Conservation (phyloP, 2,329 filamentous ascomycete species). For the Aurifilum marmelostoma region DNA sequence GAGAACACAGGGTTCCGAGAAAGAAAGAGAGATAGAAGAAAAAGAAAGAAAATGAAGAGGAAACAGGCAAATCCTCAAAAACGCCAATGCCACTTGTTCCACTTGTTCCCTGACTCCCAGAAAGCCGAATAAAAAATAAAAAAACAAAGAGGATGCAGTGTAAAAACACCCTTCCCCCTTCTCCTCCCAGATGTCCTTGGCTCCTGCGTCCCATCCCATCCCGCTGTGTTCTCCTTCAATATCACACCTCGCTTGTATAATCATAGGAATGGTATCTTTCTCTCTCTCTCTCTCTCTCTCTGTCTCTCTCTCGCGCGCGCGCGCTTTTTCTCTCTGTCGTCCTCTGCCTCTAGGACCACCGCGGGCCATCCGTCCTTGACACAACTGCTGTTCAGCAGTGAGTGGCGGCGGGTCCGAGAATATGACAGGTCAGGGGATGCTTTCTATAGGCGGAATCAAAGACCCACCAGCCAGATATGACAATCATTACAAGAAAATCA, state of each 20-base stretch:
- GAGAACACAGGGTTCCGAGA: not conserved
- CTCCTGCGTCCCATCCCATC: constrained; percentile 2
- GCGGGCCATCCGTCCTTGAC: not conserved
- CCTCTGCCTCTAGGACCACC: not conserved
- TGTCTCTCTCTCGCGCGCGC: not conserved
- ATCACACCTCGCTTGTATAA: constrained; percentile 7
- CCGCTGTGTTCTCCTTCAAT: constrained; percentile 2
- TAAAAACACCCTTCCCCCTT: not conserved
- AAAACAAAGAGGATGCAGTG: too few relatives aligned
- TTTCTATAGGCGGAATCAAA: too few relatives aligned
- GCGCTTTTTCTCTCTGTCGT: not conserved
- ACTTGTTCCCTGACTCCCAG: constrained; percentile 22
- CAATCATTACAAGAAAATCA: too few relatives aligned
- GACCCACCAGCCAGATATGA: too few relatives aligned
- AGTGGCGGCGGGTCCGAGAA: constrained; percentile 4
- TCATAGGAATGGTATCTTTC: constrained; percentile 11
- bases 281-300: not conserved
- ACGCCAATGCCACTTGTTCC: constrained; percentile 19
- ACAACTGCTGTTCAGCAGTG: constrained; percentile 2
- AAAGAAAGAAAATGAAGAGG: not conserved
- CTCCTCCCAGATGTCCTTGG: not conserved
- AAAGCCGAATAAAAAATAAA: too few relatives aligned
- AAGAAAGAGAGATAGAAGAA: not conserved
- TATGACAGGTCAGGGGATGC: not conserved
- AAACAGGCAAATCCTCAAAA: constrained; percentile 11